Conservation (phyloP, 2,329 filamentous ascomycete species). For the Trichoderma oligosporum region DNA sequence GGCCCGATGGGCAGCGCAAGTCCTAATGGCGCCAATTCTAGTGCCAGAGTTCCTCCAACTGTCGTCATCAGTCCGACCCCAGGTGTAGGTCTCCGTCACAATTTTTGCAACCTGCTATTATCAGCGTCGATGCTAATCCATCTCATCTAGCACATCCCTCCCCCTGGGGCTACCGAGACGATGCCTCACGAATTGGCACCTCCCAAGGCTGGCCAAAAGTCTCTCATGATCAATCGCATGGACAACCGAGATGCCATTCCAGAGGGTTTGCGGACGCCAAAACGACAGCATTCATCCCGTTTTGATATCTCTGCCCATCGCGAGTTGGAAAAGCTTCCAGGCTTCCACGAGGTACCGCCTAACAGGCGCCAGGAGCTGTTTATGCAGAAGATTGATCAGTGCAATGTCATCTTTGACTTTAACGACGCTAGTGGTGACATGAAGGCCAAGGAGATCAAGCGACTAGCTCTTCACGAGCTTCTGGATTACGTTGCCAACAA, state of each 20-base stretch:
- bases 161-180: conserved; percentile 89
- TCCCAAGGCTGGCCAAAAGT: conserved; percentile 87
- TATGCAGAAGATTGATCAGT: conserved; percentile 99
- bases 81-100: conserved; percentile 59
- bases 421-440: conserved; percentile 97
- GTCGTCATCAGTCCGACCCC: conserved; percentile 94
- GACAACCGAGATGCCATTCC: conserved; percentile 90
- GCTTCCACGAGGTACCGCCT: conserved; percentile 95
- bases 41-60: conserved; percentile 64
- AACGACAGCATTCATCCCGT: conserved; percentile 92
- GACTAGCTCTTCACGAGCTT: conserved; percentile 89
- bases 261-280: conserved; percentile 90
- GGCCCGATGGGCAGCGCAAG: conserved; percentile 35
- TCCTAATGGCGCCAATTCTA: conserved; percentile 35
- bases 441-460: conserved; percentile 99
- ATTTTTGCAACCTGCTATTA: background rate
- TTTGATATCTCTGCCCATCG: conserved; percentile 97
- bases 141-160: conserved; percentile 70
- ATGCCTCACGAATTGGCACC: conserved; percentile 97
- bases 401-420: conserved; percentile 99
- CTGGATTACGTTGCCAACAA: conserved; percentile 99
- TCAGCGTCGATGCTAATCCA: background rate
- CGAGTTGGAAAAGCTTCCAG: conserved; percentile 93
- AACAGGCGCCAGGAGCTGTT: conserved; percentile 94
- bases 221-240: conserved; percentile 80